phyloP scores from a whole-genome alignment of 257 asterid genomes.

The Plantago major region DNA sequence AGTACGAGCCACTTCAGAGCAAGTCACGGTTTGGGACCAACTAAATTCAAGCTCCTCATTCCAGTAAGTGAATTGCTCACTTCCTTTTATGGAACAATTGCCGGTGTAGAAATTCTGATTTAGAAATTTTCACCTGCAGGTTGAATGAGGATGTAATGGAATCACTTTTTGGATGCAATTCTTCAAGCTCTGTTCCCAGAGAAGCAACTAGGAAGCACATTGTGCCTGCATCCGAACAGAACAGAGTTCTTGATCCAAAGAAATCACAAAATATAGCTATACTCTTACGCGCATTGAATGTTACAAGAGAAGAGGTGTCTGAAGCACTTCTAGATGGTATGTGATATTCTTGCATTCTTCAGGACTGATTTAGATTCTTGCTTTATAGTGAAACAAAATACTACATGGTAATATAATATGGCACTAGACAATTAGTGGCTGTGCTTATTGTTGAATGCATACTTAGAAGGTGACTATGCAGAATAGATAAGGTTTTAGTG shows the following conservation, averaged over 20 bases:
- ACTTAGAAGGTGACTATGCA: not conserved
- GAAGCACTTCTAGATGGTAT: slow-evolving; percentile 86
- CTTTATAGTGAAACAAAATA: not conserved
- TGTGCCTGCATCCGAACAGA: slow-evolving; percentile 41
- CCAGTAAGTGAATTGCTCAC: slow-evolving; percentile 50
- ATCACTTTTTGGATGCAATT: slow-evolving; percentile 68
- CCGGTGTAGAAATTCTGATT: slow-evolving; percentile 20
- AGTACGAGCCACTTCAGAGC: slow-evolving; percentile 65
- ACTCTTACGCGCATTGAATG: slow-evolving; percentile 77
- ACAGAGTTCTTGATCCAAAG: slow-evolving; percentile 73
- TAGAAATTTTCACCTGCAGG: slow-evolving; percentile 31
- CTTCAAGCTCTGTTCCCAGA: slow-evolving; percentile 43
- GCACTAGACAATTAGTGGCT: not conserved
- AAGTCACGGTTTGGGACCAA: slow-evolving; percentile 89
- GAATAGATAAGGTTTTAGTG: no score
- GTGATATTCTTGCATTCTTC: not conserved
- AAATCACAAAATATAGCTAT: slow-evolving; percentile 91
- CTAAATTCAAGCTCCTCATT: slow-evolving; percentile 76
- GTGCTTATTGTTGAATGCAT: not conserved
- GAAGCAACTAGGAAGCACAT: slow-evolving; percentile 49
- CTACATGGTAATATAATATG: not conserved
- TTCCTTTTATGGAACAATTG: not conserved
- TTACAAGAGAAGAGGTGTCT: slow-evolving; percentile 75
- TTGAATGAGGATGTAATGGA: slow-evolving; percentile 87
- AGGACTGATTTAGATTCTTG: not conserved